phyloP scores from a whole-genome alignment of 306 rosid genomes.

The peach (Prunus persica) region DNA sequence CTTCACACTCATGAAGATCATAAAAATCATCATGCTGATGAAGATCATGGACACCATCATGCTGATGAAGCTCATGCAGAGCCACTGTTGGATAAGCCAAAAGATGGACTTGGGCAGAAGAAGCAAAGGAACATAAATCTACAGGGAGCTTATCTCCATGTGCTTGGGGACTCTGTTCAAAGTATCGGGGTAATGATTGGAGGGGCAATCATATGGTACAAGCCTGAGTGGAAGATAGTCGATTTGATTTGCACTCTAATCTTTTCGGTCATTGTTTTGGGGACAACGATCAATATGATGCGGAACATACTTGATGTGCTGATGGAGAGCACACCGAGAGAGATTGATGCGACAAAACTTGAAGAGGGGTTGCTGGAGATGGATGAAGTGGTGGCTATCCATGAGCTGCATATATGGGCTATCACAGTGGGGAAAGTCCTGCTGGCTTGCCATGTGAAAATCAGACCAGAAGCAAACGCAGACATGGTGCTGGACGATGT shows the following conservation, averaged over 20 bases:
- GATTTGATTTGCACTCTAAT: conserved; percentile 68
- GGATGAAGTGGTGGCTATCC: conserved; percentile 75
- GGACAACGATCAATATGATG: conserved; percentile 64
- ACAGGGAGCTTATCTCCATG: conserved; percentile 79
- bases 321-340: conserved; percentile 81
- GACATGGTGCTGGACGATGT: conserved; percentile 67
- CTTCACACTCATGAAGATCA: conserved; percentile 23
- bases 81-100: conserved; percentile 48
- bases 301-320: conserved; percentile 67
- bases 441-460: conserved; percentile 75
- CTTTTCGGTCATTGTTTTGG: conserved; percentile 62
- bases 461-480: conserved; percentile 74
- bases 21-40: conserved; percentile 18
- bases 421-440: conserved; percentile 73
- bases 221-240: conserved; percentile 63
- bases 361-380: conserved; percentile 58
- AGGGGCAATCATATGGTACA: conserved; percentile 70
- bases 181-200: conserved; percentile 84
- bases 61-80: conserved; percentile 21
- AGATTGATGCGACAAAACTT: conserved; percentile 65
- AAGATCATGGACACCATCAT: conserved; percentile 24
- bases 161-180: conserved; percentile 71
- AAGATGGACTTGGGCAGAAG: conserved; percentile 27
- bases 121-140: conserved; percentile 58
- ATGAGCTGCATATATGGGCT: conserved; percentile 83